Evolutionary conservation across 2,329 filamentous ascomycete species (phyloP).

Genomic region (Plectosphaerella sp.): DNA sequence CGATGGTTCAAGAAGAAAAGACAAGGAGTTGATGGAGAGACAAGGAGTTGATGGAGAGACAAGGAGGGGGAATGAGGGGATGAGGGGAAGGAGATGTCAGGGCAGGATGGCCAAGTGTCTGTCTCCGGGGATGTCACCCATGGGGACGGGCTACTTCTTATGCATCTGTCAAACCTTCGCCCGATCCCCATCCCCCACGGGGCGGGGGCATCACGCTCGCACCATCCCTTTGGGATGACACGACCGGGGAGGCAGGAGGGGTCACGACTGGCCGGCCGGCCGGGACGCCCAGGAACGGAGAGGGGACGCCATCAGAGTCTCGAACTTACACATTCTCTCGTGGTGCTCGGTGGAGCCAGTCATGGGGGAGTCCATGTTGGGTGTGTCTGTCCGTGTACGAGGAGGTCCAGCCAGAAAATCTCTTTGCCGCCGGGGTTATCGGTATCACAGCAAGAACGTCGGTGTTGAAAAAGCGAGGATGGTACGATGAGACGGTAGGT

Average conservation of each 20-base stretch:
- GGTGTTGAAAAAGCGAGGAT: constrained; percentile 1
- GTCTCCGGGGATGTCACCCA: constrained; percentile 6
- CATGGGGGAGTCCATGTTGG: neutral
- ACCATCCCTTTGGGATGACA: neutral
- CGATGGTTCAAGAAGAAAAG: neutral
- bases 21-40: constrained; percentile 1
- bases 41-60: neutral
- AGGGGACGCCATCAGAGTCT: no score
- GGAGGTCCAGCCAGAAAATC: neutral
- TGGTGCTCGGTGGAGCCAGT: constrained; percentile 1
- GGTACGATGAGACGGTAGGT: constrained; percentile 1
- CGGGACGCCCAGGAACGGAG: no score
- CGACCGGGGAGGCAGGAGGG: neutral
- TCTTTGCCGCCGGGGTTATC: neutral
- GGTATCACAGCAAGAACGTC: neutral
- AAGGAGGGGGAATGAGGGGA: neutral
- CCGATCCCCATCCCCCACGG: constrained; percentile 6
- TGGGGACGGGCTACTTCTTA: constrained; percentile 12
- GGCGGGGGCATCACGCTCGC: constrained; percentile 8
- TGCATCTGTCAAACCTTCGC: constrained; percentile 1
- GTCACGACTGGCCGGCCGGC: no score
- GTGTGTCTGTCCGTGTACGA: neutral
- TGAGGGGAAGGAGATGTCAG: constrained; percentile 4
- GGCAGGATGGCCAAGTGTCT: constrained; percentile 4
- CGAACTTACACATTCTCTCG: neutral